These are phyloP conservation scores for Bipolaris victoriae DNA, from an alignment of 2,329 filamentous ascomycete species.

Conservation along the genomic window DNA sequence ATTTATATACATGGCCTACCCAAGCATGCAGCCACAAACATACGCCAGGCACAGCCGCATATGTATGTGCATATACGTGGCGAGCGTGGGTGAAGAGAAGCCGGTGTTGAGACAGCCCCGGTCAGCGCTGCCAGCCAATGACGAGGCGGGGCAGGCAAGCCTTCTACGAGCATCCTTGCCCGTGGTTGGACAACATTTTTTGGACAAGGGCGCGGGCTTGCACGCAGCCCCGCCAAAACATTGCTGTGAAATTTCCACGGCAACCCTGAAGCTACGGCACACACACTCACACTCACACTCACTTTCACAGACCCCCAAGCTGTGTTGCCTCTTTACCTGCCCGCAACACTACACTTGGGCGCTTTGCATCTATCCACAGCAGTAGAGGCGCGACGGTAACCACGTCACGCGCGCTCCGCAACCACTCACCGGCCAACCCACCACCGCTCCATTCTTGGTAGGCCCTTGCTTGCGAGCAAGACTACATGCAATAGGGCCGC, in stretches of 20 bases:
- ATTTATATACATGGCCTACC: slow-evolving; percentile 9
- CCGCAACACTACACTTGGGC: not conserved
- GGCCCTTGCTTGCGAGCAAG: slow-evolving; percentile 19
- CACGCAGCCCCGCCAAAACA: slow-evolving; percentile 28
- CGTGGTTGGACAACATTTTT: slow-evolving; percentile 18
- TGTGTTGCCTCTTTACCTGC: slow-evolving; percentile 10
- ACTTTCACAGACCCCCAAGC: not conserved
- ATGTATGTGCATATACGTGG: not conserved
- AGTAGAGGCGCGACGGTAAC: slow-evolving; percentile 9
- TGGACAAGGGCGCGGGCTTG: slow-evolving; percentile 17
- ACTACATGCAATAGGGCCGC: slow-evolving; percentile 25
- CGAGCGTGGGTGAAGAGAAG: not conserved
- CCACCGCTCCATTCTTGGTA: slow-evolving; percentile 2
- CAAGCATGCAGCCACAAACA: not conserved
- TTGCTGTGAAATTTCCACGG: slow-evolving; percentile 24
- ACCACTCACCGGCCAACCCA: slow-evolving; percentile 1
- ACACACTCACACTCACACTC: not conserved
- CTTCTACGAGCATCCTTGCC: slow-evolving; percentile 15
- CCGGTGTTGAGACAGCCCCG: not conserved
- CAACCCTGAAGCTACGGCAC: slow-evolving; percentile 14
- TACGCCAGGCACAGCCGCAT: not conserved
- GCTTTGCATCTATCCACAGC: slow-evolving; percentile 6
- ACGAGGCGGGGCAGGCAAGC: slow-evolving; percentile 6
- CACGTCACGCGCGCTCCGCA: slow-evolving; percentile 20
- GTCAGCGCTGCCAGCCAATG: slow-evolving; percentile 10